phyloP scores from a whole-genome alignment of 2,329 filamentous ascomycete species.

The Neofusicoccum parvum region DNA sequence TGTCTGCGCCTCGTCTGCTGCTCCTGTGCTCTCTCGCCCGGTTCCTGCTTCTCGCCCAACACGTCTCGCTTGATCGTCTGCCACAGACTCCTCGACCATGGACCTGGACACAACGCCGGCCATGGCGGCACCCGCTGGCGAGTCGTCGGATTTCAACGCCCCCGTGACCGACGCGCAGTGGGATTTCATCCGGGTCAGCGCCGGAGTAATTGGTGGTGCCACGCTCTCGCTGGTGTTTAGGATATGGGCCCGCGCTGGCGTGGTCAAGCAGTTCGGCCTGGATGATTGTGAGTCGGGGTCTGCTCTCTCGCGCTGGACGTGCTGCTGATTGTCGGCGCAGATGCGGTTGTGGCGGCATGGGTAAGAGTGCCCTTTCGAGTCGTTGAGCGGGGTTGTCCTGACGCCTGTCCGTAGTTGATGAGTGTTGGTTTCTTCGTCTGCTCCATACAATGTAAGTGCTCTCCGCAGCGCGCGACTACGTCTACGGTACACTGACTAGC shows the following conservation, averaged over 20 bases:
- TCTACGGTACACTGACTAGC: neutral
- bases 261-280: neutral
- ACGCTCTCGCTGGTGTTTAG: neutral
- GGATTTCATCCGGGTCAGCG: neutral
- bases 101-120: neutral
- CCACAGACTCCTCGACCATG: neutral
- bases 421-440: slow-evolving; percentile 9
- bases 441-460: neutral
- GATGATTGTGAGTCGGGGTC: slow-evolving; percentile 1
- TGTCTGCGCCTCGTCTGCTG: neutral
- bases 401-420: neutral
- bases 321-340: neutral
- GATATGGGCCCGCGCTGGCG: neutral
- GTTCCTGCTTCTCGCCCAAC: neutral
- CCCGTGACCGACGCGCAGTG: slow-evolving; percentile 3
- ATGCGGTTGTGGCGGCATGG: slow-evolving; percentile 9
- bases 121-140: slow-evolving; percentile 2
- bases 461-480: too few relatives aligned
- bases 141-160: neutral
- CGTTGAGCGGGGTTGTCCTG: neutral
- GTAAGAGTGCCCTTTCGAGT: neutral
- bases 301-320: neutral
- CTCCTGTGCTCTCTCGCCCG: neutral
- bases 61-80: too few relatives aligned
- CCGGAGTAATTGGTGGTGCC: neutral